Conservation (phyloP, 495 filamentous ascomycete genomes). For the Podospora pseudopauciseta region DNA sequence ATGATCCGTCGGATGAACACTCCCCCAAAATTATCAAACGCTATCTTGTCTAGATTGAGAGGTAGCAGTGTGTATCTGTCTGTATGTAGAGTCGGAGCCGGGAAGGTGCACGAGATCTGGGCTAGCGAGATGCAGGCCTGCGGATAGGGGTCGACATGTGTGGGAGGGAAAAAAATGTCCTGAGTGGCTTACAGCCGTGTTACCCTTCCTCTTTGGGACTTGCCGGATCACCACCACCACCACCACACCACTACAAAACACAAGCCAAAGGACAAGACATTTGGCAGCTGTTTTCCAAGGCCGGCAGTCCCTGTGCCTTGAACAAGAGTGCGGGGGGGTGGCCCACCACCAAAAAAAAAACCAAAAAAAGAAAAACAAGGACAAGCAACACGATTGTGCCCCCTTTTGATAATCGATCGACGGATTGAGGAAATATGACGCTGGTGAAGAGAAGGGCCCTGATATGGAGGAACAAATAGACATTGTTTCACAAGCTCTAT, state of each 20-base stretch:
- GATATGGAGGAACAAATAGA: background rate
- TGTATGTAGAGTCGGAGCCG: background rate
- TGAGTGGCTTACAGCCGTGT: slow-evolving; percentile 1
- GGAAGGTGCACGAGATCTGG: background rate
- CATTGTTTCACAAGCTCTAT: background rate
- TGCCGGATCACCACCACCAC: background rate
- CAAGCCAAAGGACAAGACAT: background rate
- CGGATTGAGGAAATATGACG: background rate
- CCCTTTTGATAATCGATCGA: background rate
- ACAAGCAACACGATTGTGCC: background rate
- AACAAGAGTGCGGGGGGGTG: background rate
- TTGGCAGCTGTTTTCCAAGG: background rate
- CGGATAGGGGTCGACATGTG: background rate
- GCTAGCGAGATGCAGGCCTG: background rate
- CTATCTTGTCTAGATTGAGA: background rate
- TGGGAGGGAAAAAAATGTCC: background rate
- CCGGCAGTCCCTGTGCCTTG: background rate
- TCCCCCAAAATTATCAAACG: background rate
- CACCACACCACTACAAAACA: background rate
- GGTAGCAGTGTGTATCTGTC: background rate
- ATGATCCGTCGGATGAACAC: background rate
- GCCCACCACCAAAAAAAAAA: background rate
- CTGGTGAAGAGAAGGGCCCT: background rate
- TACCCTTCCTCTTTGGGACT: slow-evolving; percentile 6
- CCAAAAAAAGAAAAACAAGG: background rate